A percentile compares a stretch with the other conserved stretches of the same genome.
Evolutionary conservation across 352 stramenopile species (phyloP).

Genomic region (Albugo candida): DNA sequence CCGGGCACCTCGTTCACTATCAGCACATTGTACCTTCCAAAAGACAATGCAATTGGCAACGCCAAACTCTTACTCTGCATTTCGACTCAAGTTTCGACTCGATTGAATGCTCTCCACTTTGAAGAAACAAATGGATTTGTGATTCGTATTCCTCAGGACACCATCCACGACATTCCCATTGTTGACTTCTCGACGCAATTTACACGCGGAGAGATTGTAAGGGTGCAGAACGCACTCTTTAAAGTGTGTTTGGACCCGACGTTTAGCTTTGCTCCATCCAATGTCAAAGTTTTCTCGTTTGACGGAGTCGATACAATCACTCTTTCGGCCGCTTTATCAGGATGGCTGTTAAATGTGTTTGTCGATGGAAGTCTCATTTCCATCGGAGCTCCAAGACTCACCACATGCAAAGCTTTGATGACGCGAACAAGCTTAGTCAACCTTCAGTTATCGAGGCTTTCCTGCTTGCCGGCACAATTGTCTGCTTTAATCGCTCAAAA

Average conservation of each 20-base stretch:
- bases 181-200: conserved; percentile 18
- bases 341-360: conserved; percentile 12
- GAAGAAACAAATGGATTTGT: conserved; percentile 33
- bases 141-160: conserved; percentile 21
- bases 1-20: conserved; percentile 39
- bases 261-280: conserved; percentile 25
- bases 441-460: conserved; percentile 8
- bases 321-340: conserved; percentile 16
- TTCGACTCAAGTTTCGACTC: too few species aligned
- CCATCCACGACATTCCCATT: conserved; percentile 14
- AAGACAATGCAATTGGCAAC: too few species aligned
- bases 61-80: too few species aligned
- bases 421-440: conserved; percentile 10
- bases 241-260: conserved; percentile 45
- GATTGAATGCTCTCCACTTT: conserved; percentile 7
- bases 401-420: neutral
- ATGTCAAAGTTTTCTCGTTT: conserved; percentile 18
- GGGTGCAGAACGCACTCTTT: conserved; percentile 28
- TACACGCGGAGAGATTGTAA: conserved; percentile 38
- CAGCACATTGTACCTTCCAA: conserved; percentile 10
- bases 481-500: conserved; percentile 8
- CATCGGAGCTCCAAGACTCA: conserved; percentile 9
- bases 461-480: conserved; percentile 2
- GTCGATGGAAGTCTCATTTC: conserved; percentile 19
- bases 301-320: conserved; percentile 15